Evolutionary conservation across 108 stramenopile species (phyloP), one percentile per base, ranked within the genome.

Genomic region (Hondaea fermentalgiana): DNA sequence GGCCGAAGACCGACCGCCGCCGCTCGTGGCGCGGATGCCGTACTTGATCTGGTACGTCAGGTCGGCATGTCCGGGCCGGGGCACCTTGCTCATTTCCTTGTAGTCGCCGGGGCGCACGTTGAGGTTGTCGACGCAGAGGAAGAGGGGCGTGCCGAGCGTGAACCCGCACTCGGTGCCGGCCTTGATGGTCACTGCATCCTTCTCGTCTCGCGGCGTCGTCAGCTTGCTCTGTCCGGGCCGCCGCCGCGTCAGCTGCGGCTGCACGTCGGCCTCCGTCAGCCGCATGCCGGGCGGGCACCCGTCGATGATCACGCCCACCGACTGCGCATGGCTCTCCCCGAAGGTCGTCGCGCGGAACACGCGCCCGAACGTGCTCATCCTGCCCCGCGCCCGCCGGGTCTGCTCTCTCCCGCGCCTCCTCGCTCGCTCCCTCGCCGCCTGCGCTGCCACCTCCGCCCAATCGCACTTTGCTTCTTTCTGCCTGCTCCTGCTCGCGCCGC

Each of bases 21-120:
- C 99, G 17, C 97, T 96, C 83, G 98, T 96, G 60, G 98, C 98
- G 51, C 98, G 95, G 49, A 99, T 97, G 59, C 99, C 99, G 90
- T 98, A 98, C 91, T 98, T 98, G 90, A 97, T 97, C 93, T 98
- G 98, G 91, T 98, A 99, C 44, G 98, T 96, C 29, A 97, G 97
- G 93, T 98, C 98, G 28, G 99, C 98, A 92, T 98, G 99, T 28
- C 96, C 96, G 59, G 97, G 98, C 71, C 98, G 97, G 90, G 98
- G 98, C 43, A 97, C 97, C 57, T 96, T 96, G 58, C 91, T 96
- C 97, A 98, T 97, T 89, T 98, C 98, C 49, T 97, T 91, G 90
- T 99, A 98, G 93, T 99, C 99, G 8, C 87, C 69, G 1, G 88
- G 91, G 44, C 96, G 93, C 89, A 98, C 96, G 94, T 98, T 97